A percentile compares a stretch with the other conserved stretches of the same genome.
These are phyloP conservation scores for Ganoderma meredithae DNA, from an alignment of 1,284 basidiomycete species.

Conservation along the genomic window DNA sequence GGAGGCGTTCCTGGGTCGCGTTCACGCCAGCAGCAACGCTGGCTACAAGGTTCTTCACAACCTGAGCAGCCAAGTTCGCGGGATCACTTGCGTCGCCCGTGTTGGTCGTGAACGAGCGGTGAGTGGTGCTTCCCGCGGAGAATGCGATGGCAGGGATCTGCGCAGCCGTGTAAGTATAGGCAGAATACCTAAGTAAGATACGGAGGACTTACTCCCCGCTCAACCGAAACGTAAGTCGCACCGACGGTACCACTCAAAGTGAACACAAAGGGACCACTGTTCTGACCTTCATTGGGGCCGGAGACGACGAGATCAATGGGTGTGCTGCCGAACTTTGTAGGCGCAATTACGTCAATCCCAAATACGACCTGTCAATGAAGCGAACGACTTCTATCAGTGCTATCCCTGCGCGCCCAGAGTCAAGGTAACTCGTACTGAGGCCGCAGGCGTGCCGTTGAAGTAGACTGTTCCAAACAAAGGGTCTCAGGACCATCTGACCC, in stretches of 20 bases:
- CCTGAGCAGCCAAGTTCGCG: constrained; percentile 38
- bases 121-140: constrained; percentile 40
- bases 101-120: constrained; percentile 41
- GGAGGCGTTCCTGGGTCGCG: constrained; percentile 31
- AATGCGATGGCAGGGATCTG: constrained; percentile 41
- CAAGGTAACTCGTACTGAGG: constrained; percentile 27
- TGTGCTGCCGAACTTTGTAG: constrained; percentile 34
- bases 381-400: constrained; percentile 15
- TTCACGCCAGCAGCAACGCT: constrained; percentile 35
- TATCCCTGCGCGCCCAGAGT: background rate
- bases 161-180: background rate
- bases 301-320: constrained; percentile 40
- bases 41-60: constrained; percentile 36
- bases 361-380: constrained; percentile 34
- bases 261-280: constrained; percentile 39
- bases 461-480: constrained; percentile 34
- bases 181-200: background rate
- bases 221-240: constrained; percentile 38
- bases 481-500: constrained; percentile 22
- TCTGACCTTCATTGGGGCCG: constrained; percentile 41
- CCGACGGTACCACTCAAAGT: constrained; percentile 42
- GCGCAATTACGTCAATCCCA: constrained; percentile 39
- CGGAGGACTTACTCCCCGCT: constrained; percentile 36
- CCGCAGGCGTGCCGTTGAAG: constrained; percentile 42
- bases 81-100: constrained; percentile 35